Percentiles rank a stretch among this genome's conserved stretches.
Conservation (phyloP, 1,284 basidiomycete genomes). For the Heterobasidion occidentale region DNA sequence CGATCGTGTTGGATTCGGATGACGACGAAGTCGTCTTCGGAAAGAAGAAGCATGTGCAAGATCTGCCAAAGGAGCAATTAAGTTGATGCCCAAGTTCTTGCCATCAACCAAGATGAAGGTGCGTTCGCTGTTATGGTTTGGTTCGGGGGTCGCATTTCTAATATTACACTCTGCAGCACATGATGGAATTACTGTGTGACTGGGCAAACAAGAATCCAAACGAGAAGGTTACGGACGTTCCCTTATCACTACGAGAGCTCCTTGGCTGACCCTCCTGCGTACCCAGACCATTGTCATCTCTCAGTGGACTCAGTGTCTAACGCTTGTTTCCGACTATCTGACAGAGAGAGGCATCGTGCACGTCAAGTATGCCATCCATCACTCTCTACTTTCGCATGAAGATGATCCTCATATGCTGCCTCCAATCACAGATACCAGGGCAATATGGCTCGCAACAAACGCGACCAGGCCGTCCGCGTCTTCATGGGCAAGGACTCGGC, state of each 20-base stretch:
- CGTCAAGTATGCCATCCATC: constrained; percentile 34
- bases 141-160: neutral
- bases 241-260: neutral
- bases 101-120: constrained; percentile 64
- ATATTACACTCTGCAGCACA: constrained; percentile 26
- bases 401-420: neutral
- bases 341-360: constrained; percentile 37
- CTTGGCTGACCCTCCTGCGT: neutral
- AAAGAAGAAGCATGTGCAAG: constrained; percentile 15
- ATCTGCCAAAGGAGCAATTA: constrained; percentile 24
- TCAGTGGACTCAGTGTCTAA: constrained; percentile 53
- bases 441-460: constrained; percentile 42
- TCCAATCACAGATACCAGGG: constrained; percentile 40
- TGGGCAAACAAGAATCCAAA: constrained; percentile 37
- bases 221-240: constrained; percentile 38
- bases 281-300: constrained; percentile 46
- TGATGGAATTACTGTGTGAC: constrained; percentile 41
- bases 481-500: constrained; percentile 53
- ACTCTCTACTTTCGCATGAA: neutral
- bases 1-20: constrained; percentile 37
- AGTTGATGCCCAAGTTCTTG: constrained; percentile 39
- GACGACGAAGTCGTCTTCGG: constrained; percentile 39
- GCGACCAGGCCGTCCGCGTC: constrained; percentile 40
- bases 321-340: constrained; percentile 48
- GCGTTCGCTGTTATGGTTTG: constrained; percentile 6